Evolutionary conservation across 2,329 filamentous ascomycete genomes (phyloP), one percentile per base, ranked within the genome.

Genomic region (Aspergillus sp.): DNA sequence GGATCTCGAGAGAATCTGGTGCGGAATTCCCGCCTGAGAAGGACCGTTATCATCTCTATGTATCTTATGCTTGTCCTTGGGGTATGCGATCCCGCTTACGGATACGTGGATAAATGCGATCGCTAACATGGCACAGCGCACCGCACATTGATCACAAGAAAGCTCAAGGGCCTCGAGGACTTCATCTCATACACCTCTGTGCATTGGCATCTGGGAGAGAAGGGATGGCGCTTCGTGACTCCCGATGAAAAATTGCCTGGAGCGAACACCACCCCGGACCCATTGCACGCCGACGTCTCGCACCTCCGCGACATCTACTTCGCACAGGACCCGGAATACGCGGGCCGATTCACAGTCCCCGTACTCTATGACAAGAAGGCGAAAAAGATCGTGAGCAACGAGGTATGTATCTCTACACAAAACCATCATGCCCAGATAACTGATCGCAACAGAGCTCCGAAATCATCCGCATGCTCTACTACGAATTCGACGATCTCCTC

Each of bases 51-150:
- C 93, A 98, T 71, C 82, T 98, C 59, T 98, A 91, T 65, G 85
- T 95, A 57, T 91, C 86, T 61, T 95, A 95, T 70, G 90, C 90
- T 5, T 96, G 90, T 69, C 90, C 90, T 3, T 96, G 90, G 90
- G 84, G 76, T 78, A 61, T 49, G 61, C 10, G 43, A 9, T 42
- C 42, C 6, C 5, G 2, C 20, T 23, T 17, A 5, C 13, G 4
- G 4, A 22, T 9, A 3, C 13, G 37, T 17, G 17, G 23, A 32
- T 15, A 7, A 25, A 9, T 25, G 23, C 23, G 7, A 25, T 25
- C 7, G 23, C 33, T 37, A 19, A 37, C n/a, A n/a, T 37, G 33
- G 3, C 19, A 3, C 47, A 83, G 90, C 91, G 4, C 88, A 89
- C 63, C 84, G 93, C 39, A 85, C 89, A 0, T 76, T 97, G 55